phyloP scores from a whole-genome alignment of 2,329 filamentous ascomycete species.

The Zymoseptoria crescenta region DNA sequence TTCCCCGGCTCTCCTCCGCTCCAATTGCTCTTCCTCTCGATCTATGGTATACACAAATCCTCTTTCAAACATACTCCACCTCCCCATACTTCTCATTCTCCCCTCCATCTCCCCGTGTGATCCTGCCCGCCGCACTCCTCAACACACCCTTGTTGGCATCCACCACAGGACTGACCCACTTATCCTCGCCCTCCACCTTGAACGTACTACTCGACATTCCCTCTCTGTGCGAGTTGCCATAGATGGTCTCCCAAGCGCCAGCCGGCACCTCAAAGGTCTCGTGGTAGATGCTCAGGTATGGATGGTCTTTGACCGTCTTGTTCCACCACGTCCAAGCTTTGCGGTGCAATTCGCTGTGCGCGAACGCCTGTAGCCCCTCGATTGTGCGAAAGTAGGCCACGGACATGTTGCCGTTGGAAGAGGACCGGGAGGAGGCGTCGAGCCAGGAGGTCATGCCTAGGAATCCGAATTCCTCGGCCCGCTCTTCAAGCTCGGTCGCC shows the following conservation, averaged over 20 bases:
- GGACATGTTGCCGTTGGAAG: slow-evolving; percentile 35
- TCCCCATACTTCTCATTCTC: slow-evolving; percentile 23
- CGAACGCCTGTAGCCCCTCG: slow-evolving; percentile 46
- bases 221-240: slow-evolving; percentile 34
- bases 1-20: no score
- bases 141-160: slow-evolving; percentile 29
- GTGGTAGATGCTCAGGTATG: slow-evolving; percentile 47
- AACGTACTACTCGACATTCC: slow-evolving; percentile 26
- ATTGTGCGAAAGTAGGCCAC: slow-evolving; percentile 47
- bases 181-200: slow-evolving; percentile 16
- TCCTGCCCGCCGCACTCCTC: slow-evolving; percentile 29
- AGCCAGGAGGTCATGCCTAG: slow-evolving; percentile 39
- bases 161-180: slow-evolving; percentile 27
- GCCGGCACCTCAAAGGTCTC: slow-evolving; percentile 44
- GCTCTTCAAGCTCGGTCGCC: slow-evolving; percentile 26
- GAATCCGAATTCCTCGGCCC: slow-evolving; percentile 42
- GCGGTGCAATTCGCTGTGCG: slow-evolving; percentile 43
- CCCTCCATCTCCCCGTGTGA: slow-evolving; percentile 22
- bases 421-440: slow-evolving; percentile 30
- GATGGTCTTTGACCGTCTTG: slow-evolving; percentile 26
- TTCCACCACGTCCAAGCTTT: slow-evolving; percentile 46
- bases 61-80: slow-evolving; percentile 7
- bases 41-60: no score
- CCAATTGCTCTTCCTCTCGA: no score
- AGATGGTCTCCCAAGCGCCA: slow-evolving; percentile 46